Percentiles rank a stretch among this genome's conserved stretches.
Evolutionary conservation across 2,329 filamentous ascomycete genomes (phyloP).

Genomic region (Sporothrix protearum): DNA sequence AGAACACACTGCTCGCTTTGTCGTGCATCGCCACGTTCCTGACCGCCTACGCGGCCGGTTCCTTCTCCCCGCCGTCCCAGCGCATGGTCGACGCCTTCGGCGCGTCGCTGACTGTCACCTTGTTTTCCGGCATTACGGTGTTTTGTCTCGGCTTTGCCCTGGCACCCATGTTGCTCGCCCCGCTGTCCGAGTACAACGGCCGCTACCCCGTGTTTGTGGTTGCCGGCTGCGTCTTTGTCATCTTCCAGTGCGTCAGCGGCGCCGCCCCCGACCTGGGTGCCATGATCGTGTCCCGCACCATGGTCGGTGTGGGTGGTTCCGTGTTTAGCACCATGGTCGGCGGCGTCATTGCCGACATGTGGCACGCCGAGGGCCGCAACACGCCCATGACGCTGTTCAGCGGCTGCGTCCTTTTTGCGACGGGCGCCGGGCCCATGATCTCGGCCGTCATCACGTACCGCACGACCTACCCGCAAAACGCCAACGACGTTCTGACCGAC

Average conservation of each 20-base stretch:
- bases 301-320: constrained; percentile 72
- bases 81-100: constrained; percentile 65
- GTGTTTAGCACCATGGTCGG: constrained; percentile 86
- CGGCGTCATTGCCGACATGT: constrained; percentile 86
- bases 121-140: constrained; percentile 65
- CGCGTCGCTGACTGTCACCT: constrained; percentile 63
- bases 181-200: constrained; percentile 84
- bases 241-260: constrained; percentile 69
- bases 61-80: constrained; percentile 66
- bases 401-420: constrained; percentile 73
- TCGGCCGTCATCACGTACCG: constrained; percentile 65
- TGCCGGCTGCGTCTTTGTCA: constrained; percentile 68
- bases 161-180: constrained; percentile 83
- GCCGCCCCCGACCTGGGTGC: constrained; percentile 65
- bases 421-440: constrained; percentile 72
- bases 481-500: constrained; percentile 29
- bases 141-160: constrained; percentile 79
- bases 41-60: constrained; percentile 76
- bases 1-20: constrained; percentile 66
- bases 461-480: constrained; percentile 37
- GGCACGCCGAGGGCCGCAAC: constrained; percentile 73
- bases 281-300: constrained; percentile 71
- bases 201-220: constrained; percentile 76
- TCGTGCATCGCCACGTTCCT: constrained; percentile 72
- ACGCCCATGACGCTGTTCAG: constrained; percentile 88